Base-by-base conservation (phyloP, 78 protist species). In the Speleostelium caveatum region DNA sequence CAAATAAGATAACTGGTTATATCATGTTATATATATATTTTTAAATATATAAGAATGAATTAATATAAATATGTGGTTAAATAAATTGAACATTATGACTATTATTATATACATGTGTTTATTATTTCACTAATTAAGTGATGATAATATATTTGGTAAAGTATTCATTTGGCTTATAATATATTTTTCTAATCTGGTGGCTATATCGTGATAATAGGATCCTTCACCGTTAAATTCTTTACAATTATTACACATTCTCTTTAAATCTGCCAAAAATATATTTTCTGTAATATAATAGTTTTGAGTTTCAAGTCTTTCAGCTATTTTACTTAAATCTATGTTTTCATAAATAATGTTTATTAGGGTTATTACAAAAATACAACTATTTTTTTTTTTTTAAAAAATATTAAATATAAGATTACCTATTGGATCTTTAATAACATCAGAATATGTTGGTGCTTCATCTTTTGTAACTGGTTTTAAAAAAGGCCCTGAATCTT, bases 161-260 rank as follows among this genome's bases (percentile, higher is more conserved):
- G 55, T 69, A 69, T 72, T 72, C 21, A 72, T 58, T 63, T 60
- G 69, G 32, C 24, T 26, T 49, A 53, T 36, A 56, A 56, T 55
- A 68, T 24, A 80, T 56, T 80, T 66, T 68, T 80, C 89, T 21
- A 80, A 33, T 22, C 89, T 26, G 41, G 66, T 62, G 0, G 89
- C 89, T 8, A 67, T 58, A 4, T 80, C 73, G 32, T 39, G 68
- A 22, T 87, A 87, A 4, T 35, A 19, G 19, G 86, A 22, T 45
- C 75, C 87, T 36, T 90, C 94, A 35, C 78, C 76, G 49, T 92
- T 92, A 72, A 60, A 92, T n/a, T 60, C 69, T 53, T 77, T 36
- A 65, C 95, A 92, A 24, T 92, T 92, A n/a, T 92, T 62, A 49
- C 86, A 92, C 77, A 92, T 78, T 60, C 95, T 75, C 63, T 68